A percentile compares a stretch with the other conserved stretches of the same genome.
Evolutionary conservation across 768 basidiomycete species (phyloP).

Genomic region (Goffeauzyma gilvescens): DNA sequence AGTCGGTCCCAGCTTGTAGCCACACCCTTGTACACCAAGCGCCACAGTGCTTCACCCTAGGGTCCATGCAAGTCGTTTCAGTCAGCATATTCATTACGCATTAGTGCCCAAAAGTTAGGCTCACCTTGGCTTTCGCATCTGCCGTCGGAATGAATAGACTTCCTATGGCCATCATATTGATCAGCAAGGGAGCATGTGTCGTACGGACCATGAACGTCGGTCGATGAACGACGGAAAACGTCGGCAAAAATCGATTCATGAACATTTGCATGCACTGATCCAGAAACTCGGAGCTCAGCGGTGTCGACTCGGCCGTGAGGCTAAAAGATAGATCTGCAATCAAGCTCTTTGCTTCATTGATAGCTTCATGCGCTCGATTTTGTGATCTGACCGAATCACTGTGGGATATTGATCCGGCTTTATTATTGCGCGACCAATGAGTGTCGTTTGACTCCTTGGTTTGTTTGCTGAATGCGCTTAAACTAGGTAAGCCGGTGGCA

Average conservation of each 20-base stretch:
- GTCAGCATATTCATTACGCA: not conserved
- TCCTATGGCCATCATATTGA: constrained; percentile 10
- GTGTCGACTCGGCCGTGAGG: constrained; percentile 2
- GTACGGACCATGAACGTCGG: constrained; percentile 4
- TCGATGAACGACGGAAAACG: constrained; percentile 7
- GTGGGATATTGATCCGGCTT: not conserved
- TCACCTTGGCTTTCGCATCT: constrained; percentile 7
- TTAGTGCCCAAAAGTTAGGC: not conserved
- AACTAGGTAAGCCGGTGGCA: too few species aligned
- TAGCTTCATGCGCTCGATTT: constrained; percentile 9
- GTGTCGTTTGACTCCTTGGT: too few species aligned
- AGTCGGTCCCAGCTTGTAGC: constrained; percentile 6
- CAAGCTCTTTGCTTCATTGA: constrained; percentile 7
- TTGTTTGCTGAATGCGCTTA: too few species aligned
- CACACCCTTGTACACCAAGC: constrained; percentile 8
- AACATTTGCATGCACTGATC: constrained; percentile 6
- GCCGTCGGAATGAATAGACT: constrained; percentile 4
- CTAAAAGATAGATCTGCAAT: constrained; percentile 8
- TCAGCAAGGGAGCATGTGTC: constrained; percentile 3
- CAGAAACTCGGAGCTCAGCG: constrained; percentile 5
- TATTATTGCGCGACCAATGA: not conserved
- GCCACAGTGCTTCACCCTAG: constrained; percentile 9
- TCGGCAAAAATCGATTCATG: constrained; percentile 8
- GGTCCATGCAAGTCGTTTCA: not conserved
- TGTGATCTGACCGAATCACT: not conserved